Base-by-base conservation (phyloP, 768 basidiomycete species). In the Filobasidium floriforme region DNA sequence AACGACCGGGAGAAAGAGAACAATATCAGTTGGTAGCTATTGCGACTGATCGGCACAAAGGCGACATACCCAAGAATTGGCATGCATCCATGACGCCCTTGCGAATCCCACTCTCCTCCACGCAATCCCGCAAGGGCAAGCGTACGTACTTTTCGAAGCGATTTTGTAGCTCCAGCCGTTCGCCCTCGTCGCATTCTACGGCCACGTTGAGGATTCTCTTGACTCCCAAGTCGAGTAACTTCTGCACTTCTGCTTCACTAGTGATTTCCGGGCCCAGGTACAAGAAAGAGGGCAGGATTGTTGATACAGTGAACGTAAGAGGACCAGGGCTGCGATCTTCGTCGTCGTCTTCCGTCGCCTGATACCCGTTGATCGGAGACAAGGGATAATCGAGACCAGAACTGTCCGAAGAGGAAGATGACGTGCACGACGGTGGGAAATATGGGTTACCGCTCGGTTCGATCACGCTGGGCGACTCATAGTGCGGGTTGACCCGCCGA, bases 81-180 rank as follows among this genome's bases (percentile, higher is more conserved):
- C 92, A 96, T 52, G 88, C 90, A 72, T 92, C 89, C 59, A 86
- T 83, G 52, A 98, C 85, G 10, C 90, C 89, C 60, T 82, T 83
- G 5, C 85, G 84, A 44, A 98, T 89, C 62, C 89, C 88, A 67
- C 90, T 89, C 79, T 97, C 94, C 76, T 97, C 93, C 15, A 98
- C 90, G 1, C 87, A 92, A 80, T 98, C 93, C 69, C 91, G 82
- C 90, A 97, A 93, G 9, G 92, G 89, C 49, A 97, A 88, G 72
- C 86, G 88, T 55, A 84, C 80, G 76, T 97, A 97, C 71, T 84
- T 85, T 69, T 92, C 90, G 76, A 98, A 96, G 12, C 82, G 81
- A 62, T 85, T 82, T 57, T 81, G 82, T 65, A 93, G 72, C 19
- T 81, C 79, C 70, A 93, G 79, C 61, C 86, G 85, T 72, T 91